A percentile compares a stretch with the other conserved stretches of the same genome.
Evolutionary conservation across 352 stramenopile genomes (phyloP).

Genomic region (Lagenidium sp.): DNA sequence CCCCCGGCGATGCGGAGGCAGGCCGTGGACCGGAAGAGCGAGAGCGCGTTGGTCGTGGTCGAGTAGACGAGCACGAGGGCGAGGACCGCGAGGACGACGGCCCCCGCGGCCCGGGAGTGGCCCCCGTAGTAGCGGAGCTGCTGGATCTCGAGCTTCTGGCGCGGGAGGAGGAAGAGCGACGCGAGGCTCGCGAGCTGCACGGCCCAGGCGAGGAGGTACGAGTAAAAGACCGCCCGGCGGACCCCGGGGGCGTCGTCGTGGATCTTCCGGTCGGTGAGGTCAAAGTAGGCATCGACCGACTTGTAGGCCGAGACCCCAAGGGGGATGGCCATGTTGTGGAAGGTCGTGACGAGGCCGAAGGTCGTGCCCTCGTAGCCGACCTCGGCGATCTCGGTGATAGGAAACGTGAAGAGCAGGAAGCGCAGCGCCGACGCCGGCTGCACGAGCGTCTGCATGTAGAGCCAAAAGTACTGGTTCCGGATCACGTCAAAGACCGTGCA

Average conservation of each 20-base stretch:
- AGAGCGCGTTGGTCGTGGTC: conserved; percentile 29
- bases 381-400: conserved; percentile 47
- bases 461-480: conserved; percentile 37
- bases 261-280: conserved; percentile 14
- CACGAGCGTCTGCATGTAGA: conserved; percentile 40
- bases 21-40: conserved; percentile 18
- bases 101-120: conserved; percentile 31
- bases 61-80: conserved; percentile 29
- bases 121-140: conserved; percentile 53
- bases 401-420: conserved; percentile 42
- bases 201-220: conserved; percentile 33
- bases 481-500: conserved; percentile 43
- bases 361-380: conserved; percentile 47
- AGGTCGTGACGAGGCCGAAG: conserved; percentile 49
- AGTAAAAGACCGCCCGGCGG: conserved; percentile 33
- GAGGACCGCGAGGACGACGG: conserved; percentile 25
- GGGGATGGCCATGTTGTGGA: conserved; percentile 50
- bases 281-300: conserved; percentile 29
- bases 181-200: conserved; percentile 36
- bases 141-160: conserved; percentile 56
- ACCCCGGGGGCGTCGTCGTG: conserved; percentile 22
- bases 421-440: conserved; percentile 30
- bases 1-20: conserved; percentile 18
- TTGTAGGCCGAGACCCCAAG: conserved; percentile 31
- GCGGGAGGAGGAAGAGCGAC: conserved; percentile 33